Conservation (phyloP, 768 basidiomycete genomes). For the Candolleomyces aberdarensis region DNA sequence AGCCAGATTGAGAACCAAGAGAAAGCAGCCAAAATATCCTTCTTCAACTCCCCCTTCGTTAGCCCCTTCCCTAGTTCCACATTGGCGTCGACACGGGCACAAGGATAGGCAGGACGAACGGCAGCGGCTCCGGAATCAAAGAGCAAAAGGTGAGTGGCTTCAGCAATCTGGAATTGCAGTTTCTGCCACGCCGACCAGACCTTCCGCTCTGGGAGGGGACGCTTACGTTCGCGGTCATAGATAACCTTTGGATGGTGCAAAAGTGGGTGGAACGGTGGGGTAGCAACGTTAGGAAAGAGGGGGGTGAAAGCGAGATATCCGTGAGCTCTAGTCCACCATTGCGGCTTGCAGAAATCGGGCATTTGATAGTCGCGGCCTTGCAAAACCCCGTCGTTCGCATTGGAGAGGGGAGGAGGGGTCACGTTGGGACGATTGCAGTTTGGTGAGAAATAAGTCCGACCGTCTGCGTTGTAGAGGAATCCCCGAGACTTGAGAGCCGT, state of each 20-base stretch:
- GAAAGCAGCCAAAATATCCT: neutral
- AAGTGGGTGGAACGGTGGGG: neutral
- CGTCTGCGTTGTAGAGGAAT: neutral
- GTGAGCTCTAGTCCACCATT: neutral
- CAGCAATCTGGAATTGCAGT: neutral
- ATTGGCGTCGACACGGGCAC: neutral
- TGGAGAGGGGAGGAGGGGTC: neutral
- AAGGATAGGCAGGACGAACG: neutral
- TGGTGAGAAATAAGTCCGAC: neutral
- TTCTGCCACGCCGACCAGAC: neutral
- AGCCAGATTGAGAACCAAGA: neutral
- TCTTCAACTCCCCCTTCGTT: neutral
- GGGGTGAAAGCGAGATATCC: neutral
- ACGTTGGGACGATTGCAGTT: neutral
- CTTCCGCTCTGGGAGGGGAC: neutral
- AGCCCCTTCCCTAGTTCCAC: too few species aligned
- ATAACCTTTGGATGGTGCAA: neutral
- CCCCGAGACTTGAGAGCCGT: neutral
- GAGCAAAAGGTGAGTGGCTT: neutral
- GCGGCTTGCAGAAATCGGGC: neutral
- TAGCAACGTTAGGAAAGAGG: neutral
- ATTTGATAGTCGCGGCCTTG: neutral
- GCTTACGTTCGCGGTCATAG: neutral
- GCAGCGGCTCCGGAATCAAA: neutral
- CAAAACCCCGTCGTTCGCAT: neutral